Percentiles rank a stretch among this genome's conserved stretches.
These are phyloP conservation scores for Apiospora phragmitis DNA, from an alignment of 2,329 filamentous ascomycete genomes.

Conservation along the genomic window DNA sequence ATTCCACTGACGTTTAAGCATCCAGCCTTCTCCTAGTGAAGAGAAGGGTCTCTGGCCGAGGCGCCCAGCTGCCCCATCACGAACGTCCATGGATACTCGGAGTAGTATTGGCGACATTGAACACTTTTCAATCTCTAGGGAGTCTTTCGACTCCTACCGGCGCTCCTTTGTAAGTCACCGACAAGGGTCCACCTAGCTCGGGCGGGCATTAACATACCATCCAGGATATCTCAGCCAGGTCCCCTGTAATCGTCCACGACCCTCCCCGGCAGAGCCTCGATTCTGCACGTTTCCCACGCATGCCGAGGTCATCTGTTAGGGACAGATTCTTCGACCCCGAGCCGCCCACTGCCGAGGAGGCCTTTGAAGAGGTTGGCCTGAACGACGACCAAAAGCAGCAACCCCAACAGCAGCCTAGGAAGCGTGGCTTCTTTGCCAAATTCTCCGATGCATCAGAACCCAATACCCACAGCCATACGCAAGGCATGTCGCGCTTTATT, in stretches of 20 bases:
- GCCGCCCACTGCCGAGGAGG: slow-evolving; percentile 71
- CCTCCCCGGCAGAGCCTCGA: slow-evolving; percentile 77
- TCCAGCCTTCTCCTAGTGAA: slow-evolving; percentile 82
- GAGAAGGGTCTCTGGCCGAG: slow-evolving; percentile 78
- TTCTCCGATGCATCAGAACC: slow-evolving; percentile 62
- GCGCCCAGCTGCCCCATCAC: slow-evolving; percentile 46
- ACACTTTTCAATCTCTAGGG: slow-evolving; percentile 90
- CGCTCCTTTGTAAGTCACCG: slow-evolving; percentile 78
- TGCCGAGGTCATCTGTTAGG: slow-evolving; percentile 61
- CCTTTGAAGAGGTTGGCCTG: slow-evolving; percentile 88
- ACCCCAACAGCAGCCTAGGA: slow-evolving; percentile 55
- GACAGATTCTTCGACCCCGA: slow-evolving; percentile 59
- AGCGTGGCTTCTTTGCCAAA: slow-evolving; percentile 77
- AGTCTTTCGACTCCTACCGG: slow-evolving; percentile 96
- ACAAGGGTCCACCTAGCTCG: neutral
- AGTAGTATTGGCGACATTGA: slow-evolving; percentile 77
- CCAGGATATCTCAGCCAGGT: slow-evolving; percentile 88
- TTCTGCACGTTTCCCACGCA: slow-evolving; percentile 64
- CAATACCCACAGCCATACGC: slow-evolving; percentile 21
- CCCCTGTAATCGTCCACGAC: slow-evolving; percentile 66
- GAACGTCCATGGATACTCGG: slow-evolving; percentile 54
- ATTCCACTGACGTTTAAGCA: slow-evolving; percentile 10
- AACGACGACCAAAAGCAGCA: slow-evolving; percentile 70
- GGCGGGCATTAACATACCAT: neutral
- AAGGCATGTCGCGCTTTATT: slow-evolving; percentile 34